These are phyloP conservation scores for Ophiocordyceps camponoti-saundersi DNA, from an alignment of 2,329 filamentous ascomycete species.

Conservation along the genomic window DNA sequence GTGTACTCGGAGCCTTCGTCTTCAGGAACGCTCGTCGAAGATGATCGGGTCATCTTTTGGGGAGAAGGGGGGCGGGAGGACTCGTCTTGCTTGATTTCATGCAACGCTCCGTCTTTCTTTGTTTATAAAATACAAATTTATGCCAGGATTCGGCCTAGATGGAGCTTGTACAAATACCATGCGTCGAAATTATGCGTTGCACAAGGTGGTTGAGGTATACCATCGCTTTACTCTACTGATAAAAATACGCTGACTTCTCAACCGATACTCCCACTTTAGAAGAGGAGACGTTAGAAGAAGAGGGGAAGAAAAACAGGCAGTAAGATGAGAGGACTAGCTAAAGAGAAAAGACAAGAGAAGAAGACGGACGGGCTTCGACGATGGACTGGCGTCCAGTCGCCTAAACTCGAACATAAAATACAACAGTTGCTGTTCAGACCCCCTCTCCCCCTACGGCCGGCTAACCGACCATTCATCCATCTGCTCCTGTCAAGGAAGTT, in stretches of 20 bases:
- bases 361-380: constrained; percentile 15
- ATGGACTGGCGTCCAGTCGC: constrained; percentile 12
- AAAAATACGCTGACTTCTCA: not conserved
- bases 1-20: constrained; percentile 78
- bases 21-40: constrained; percentile 56
- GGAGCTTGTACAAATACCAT: not conserved
- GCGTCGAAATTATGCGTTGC: not conserved
- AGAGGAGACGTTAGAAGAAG: not conserved
- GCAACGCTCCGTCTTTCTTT: not conserved
- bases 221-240: not conserved
- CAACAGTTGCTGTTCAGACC: constrained; percentile 17
- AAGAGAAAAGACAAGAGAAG: constrained; percentile 6
- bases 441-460: constrained; percentile 2
- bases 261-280: not conserved
- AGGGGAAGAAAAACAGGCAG: constrained; percentile 2
- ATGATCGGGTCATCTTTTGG: constrained; percentile 10
- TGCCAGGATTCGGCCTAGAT: not conserved
- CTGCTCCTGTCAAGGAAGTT: constrained; percentile 14
- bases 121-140: not conserved
- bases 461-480: constrained; percentile 14
- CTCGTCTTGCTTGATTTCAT: not conserved
- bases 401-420: constrained; percentile 20
- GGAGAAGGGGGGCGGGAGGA: not conserved
- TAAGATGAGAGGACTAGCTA: constrained; percentile 20
- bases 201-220: not conserved